Percentiles rank a stretch among this genome's conserved stretches.
Evolutionary conservation across 225 moss, liverwort and hornwort genomes (phyloP).

Genomic region (Physcomitrellopsis africana): DNA sequence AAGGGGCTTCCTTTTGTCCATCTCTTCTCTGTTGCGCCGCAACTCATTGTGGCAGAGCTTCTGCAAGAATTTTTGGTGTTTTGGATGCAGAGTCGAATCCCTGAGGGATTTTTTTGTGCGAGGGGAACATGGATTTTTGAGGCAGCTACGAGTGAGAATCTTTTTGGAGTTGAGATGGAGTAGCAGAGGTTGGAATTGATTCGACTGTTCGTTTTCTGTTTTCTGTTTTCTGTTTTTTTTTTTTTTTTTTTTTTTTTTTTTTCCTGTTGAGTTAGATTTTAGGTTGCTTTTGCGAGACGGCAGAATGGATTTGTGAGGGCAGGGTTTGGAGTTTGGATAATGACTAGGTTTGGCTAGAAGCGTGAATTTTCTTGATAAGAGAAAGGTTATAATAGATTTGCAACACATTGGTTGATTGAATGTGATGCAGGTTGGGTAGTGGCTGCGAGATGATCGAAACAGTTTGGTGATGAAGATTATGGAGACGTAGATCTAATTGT

Average conservation of each 20-base stretch:
- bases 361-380: neutral
- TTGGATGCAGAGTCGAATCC: constrained; percentile 22
- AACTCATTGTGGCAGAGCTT: neutral
- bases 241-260: neutral
- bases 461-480: neutral
- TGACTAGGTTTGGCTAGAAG: constrained; percentile 1
- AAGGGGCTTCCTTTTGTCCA: constrained; percentile 11
- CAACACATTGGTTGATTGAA: constrained; percentile 24
- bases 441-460: neutral
- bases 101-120: neutral
- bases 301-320: neutral
- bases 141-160: neutral
- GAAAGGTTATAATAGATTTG: constrained; percentile 19
- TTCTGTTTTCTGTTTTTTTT: neutral
- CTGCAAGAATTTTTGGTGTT: neutral
- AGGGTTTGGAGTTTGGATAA: constrained; percentile 18
- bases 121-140: neutral
- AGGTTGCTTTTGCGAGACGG: constrained; percentile 8
- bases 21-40: neutral
- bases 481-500: constrained; percentile 4
- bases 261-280: neutral
- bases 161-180: neutral
- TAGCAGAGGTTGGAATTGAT: neutral
- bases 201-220: neutral
- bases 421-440: constrained; percentile 17